These are phyloP conservation scores for Chlamydomonas sp. DNA, from an alignment of 139 green algal species.

Conservation along the genomic window DNA sequence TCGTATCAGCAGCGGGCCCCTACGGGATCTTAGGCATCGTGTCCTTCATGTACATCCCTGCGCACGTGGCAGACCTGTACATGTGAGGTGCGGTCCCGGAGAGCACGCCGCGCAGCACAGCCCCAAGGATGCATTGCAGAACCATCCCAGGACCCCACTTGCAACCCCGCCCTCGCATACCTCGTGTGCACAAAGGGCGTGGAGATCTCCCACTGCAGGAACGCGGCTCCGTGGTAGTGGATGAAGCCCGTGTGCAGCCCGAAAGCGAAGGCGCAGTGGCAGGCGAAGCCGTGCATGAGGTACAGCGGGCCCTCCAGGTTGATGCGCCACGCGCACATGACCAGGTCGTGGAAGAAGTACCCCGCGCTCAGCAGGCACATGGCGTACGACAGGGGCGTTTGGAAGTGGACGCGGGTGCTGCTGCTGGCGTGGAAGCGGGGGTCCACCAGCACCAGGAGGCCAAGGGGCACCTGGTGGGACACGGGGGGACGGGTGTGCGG, in stretches of 20 bases:
- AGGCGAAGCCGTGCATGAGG: conserved; percentile 49
- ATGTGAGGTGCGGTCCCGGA: no score
- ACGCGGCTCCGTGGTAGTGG: conserved; percentile 60
- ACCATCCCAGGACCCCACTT: no score
- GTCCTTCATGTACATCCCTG: no score
- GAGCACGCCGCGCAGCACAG: no score
- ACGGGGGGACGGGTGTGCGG: no score
- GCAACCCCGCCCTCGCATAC: background rate
- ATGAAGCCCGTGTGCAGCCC: conserved; percentile 37
- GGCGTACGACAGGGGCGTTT: conserved; percentile 23
- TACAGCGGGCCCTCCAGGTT: conserved; percentile 45
- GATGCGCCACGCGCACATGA: conserved; percentile 33
- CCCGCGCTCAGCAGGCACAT: conserved; percentile 43
- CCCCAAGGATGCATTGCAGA: no score
- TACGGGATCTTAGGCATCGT: no score
- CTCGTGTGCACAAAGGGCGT: conserved; percentile 61
- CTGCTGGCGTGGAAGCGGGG: background rate
- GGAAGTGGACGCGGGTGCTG: conserved; percentile 29
- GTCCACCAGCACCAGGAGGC: conserved; percentile 45
- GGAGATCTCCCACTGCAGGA: conserved; percentile 68
- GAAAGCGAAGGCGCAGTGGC: conserved; percentile 52
- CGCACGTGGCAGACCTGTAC: no score
- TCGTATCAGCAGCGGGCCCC: no score
- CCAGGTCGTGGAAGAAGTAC: conserved; percentile 63
- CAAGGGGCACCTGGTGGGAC: conserved; percentile 45